Base-by-base conservation (phyloP, 768 basidiomycete genomes). In the Psilocybe azurescens region DNA sequence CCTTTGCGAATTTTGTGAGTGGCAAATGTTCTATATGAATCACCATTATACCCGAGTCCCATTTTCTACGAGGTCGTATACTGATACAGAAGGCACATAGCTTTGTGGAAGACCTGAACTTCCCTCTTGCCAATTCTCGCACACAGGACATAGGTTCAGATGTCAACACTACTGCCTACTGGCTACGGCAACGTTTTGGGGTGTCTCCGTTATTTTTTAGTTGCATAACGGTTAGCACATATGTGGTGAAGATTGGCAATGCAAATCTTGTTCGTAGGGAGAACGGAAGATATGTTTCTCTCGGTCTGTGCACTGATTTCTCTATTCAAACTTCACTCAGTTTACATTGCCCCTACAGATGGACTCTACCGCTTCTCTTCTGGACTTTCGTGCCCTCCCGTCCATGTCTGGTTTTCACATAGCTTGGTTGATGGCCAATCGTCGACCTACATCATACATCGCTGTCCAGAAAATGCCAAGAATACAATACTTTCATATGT, bases 391-490 rank as follows among this genome's bases (percentile, higher is more conserved):
- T 44, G 20, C n/a, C 36, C 11, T 18, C 50, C 61, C 2, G 30
- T 20, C 11, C 60, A 55, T 29, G 32, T 62, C 28, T 61, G 60
- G 60, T 56, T 61, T 46, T 61, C 60, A 36, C 54, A 56, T 14
- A 49, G 54, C 24, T 44, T 61, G 11, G n/a, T 44, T 9, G 10
- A 56, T 9, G 28, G 29, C 13, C n/a, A 24, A 24, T 50, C 53
- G 1, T 50, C 53, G 7, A 51, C 48, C 3, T 61, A 61, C 47
- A 41, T 61, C 18, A 56, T 61, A 24, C 54, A 56, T 32, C 33
- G 41, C 6, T 50, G 44, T 28, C 47, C 60, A 9, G 32, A 55
- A 20, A 47, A 24, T 3, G 47, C 53, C 14, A 61, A 41, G 28
- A 18, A 44, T 18, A 29, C 36, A 7, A 55, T 61, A 41, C 28